Base-by-base conservation (phyloP, 805 yeast species). In the Candida maris region DNA sequence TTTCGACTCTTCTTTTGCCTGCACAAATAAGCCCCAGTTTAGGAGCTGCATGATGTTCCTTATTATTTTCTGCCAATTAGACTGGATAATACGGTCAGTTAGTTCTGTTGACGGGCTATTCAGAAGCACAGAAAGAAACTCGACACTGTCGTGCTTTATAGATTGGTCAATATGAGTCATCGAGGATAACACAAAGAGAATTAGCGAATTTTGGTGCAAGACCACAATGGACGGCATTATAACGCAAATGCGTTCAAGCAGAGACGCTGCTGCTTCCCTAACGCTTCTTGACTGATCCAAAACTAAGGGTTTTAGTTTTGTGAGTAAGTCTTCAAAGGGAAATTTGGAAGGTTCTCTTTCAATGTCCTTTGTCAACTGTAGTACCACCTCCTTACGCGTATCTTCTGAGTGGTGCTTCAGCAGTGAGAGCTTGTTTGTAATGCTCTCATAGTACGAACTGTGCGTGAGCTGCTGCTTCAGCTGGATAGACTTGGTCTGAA, bases 91-190 rank as follows among this genome's bases (percentile, higher is more conserved):
- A 6, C 81, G 67, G 28, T 67, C 72, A 3, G 39, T 33, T 9
- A 59, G 39, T 12, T 55, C 61, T 4, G 39, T 38, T 3, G 75
- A 68, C 18, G 79, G 74, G 37, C 70, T 62, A 30, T 70, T 65
- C n/a, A 87, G 56, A 36, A 88, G 55, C 3, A 79, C 67, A 26
- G 70, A 67, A 18, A 89, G 62, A 48, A 83, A 85, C 39, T 71
- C 75, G 0, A 91, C 75, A 2, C 95, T 77, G 41, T 85, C 88
- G 30, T 76, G 74, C 37, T 96, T 73, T 19, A 93, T 79, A 4
- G 77, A 78, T 1, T 87, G 79, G 20, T 73, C 73, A 27, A 93
- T 83, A 57, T 93, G 97, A 13, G 97, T 84, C 96, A 93, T 91
- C 3, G 96, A 94, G 35, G 91, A 81, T 48, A 83, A 84, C 13